Base-by-base conservation (phyloP, 2,329 filamentous ascomycete species). In the Aphanocladium album region DNA sequence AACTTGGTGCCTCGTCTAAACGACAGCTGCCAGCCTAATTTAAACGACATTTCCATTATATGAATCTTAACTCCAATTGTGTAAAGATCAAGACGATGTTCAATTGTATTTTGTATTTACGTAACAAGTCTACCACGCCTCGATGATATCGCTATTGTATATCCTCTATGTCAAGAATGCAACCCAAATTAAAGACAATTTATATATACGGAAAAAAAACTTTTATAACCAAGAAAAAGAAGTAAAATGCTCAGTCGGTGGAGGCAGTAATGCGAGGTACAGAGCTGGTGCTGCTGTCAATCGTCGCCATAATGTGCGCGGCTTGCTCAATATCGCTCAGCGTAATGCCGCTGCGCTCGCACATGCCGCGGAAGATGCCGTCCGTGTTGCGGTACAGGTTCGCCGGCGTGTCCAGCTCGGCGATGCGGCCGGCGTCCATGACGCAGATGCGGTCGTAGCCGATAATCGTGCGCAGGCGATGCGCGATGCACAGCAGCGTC, bases 401-500 rank as follows among this genome's bases (percentile, higher is more conserved):
- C 46, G 89, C 70, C 2, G 95, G 95, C 16, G 83, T 82, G 69
- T 90, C 95, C 64, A 98, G 79, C 81, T 98, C 93, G 0, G 90
- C 91, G 69, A 99, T 97, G 17, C 77, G 76, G 0, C 95, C 95
- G 49, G 87, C 82, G 68, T 98, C 93, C 93, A 99, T 96, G 67
- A 99, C 95, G 69, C 92, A 93, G 71, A 99, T 96, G 51, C 93
- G 86, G 74, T 99, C 93, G 74, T 98, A 98, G 30, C 88, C 87
- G 64, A 98, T 89, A 64, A 99, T 96, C 1, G 95, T 98, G 70
- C 91, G 89, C 68, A 98, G 79, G 5, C 93, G 83, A 75, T 98
- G 93, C 6, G 93, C 93, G 72, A 98, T 97, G 74, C 92, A 96
- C 23, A 98, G 79, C 51, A 98, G 76, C 2, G 93, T 97, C 79